These are phyloP conservation scores for Daldinia vernicosa DNA, from an alignment of 495 filamentous ascomycete genomes.

Conservation along the genomic window DNA sequence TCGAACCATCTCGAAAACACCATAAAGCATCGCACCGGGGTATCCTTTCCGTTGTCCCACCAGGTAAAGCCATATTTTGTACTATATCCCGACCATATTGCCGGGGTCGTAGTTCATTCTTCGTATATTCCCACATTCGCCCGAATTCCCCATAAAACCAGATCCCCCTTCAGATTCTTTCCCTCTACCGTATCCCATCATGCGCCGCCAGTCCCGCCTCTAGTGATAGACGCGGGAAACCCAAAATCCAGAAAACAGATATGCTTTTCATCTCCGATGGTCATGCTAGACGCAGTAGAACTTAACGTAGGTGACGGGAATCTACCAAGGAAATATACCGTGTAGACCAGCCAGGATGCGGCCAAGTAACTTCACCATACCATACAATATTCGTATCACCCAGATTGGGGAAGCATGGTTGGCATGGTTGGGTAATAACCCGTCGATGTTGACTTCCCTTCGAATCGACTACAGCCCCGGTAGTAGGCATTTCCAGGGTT, in stretches of 20 bases:
- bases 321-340: conserved; percentile 17
- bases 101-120: conserved; percentile 35
- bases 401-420: conserved; percentile 47
- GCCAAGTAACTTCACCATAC: background rate
- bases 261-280: conserved; percentile 45
- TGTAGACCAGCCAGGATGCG: conserved; percentile 22
- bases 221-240: conserved; percentile 9
- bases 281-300: conserved; percentile 33
- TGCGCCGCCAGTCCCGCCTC: conserved; percentile 40
- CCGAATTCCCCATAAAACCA: conserved; percentile 31
- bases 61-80: conserved; percentile 46
- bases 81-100: conserved; percentile 43
- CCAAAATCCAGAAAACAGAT: conserved; percentile 38
- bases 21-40: conserved; percentile 47
- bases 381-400: conserved; percentile 15
- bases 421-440: conserved; percentile 59
- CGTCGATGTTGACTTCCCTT: conserved; percentile 54
- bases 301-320: conserved; percentile 17
- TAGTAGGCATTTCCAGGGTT: conserved; percentile 47
- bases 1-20: conserved; percentile 43
- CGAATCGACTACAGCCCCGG: conserved; percentile 53
- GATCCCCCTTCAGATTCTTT: conserved; percentile 24
- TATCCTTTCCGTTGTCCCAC: conserved; percentile 48
- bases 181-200: conserved; percentile 30
- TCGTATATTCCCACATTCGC: conserved; percentile 32